Evolutionary conservation across 768 basidiomycete species (phyloP).

Genomic region (Termitomyces titanicus): DNA sequence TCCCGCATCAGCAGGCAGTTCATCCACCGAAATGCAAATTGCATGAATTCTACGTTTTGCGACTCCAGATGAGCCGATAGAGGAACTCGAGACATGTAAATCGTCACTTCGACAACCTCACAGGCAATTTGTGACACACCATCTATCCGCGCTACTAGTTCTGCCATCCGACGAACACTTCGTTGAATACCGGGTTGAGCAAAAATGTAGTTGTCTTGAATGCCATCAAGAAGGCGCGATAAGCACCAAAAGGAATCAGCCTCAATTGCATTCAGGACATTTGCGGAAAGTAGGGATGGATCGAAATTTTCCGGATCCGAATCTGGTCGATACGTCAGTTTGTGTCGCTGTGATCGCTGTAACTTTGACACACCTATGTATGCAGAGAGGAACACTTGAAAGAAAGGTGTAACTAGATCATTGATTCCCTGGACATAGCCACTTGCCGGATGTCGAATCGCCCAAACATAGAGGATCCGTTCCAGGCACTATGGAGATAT

Average conservation of each 20-base stretch:
- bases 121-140: slow-evolving; percentile 38
- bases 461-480: slow-evolving; percentile 97
- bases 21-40: slow-evolving; percentile 99
- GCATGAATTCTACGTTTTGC: slow-evolving; percentile 98
- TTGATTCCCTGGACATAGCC: slow-evolving; percentile 99
- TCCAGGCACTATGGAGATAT: slow-evolving; percentile 70
- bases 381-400: slow-evolving; percentile 92
- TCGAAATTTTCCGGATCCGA: slow-evolving; percentile 90
- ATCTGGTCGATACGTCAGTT: slow-evolving; percentile 45
- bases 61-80: slow-evolving; percentile 82
- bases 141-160: slow-evolving; percentile 88
- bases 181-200: slow-evolving; percentile 96
- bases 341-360: slow-evolving; percentile 1
- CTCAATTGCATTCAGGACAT: slow-evolving; percentile 81
- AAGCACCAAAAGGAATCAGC: slow-evolving; percentile 99
- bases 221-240: slow-evolving; percentile 90
- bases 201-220: slow-evolving; percentile 97
- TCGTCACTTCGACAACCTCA: background rate
- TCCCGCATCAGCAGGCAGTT: slow-evolving; percentile 98
- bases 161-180: slow-evolving; percentile 90
- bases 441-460: slow-evolving; percentile 96
- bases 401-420: slow-evolving; percentile 96
- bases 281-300: slow-evolving; percentile 64
- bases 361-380: slow-evolving; percentile 71
- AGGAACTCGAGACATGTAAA: slow-evolving; percentile 51